These are phyloP conservation scores for Brassica incana DNA, from an alignment of 345 rosid genomes.

Conservation along the genomic window DNA sequence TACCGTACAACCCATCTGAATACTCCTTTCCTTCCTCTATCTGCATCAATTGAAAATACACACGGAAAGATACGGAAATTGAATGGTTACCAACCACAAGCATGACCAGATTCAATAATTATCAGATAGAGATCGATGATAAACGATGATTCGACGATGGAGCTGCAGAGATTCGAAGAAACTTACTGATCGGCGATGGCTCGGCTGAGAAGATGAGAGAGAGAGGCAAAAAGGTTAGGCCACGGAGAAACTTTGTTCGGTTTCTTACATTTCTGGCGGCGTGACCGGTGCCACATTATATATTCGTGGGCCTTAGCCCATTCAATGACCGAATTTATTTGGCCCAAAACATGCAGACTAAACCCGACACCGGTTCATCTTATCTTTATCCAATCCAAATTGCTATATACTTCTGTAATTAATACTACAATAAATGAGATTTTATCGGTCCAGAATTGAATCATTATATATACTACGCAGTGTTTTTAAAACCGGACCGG, in stretches of 20 bases:
- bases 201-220: slow-evolving; percentile 24
- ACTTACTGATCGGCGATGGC: slow-evolving; percentile 35
- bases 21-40: not conserved
- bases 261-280: slow-evolving; percentile 27
- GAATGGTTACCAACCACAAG: not conserved
- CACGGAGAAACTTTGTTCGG: slow-evolving; percentile 14
- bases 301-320: slow-evolving; percentile 28
- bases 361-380: not conserved
- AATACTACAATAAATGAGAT: too few relatives aligned
- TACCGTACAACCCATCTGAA: slow-evolving; percentile 59
- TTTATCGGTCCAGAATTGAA: too few relatives aligned
- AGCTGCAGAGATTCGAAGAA: not conserved
- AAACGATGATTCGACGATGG: not conserved
- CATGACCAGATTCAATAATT: slow-evolving; percentile 2
- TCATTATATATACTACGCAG: too few relatives aligned
- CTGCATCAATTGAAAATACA: not conserved
- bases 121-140: not conserved
- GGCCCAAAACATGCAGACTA: not conserved
- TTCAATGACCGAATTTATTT: not conserved
- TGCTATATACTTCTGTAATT: too few relatives aligned
- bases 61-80: not conserved
- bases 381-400: too few relatives aligned
- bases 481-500: too few relatives aligned
- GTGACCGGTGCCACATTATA: slow-evolving; percentile 3
- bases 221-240: slow-evolving; percentile 13